A percentile compares a stretch with the other conserved stretches of the same genome.
These are phyloP conservation scores for Phytophthora nicotianae DNA, from an alignment of 352 stramenopile genomes.

Conservation along the genomic window DNA sequence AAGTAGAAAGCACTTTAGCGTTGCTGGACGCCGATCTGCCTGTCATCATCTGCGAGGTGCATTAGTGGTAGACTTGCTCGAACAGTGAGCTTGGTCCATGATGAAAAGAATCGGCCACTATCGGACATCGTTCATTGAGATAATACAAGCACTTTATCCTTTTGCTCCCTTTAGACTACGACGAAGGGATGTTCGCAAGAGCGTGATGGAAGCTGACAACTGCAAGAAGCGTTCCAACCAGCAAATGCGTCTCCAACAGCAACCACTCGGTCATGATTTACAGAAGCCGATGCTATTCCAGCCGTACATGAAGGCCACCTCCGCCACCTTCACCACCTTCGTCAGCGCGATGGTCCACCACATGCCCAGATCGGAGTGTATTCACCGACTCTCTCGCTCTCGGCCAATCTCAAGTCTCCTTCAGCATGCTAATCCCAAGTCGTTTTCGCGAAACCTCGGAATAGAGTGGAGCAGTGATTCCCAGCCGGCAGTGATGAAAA, in stretches of 20 bases:
- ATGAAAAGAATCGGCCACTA: not conserved
- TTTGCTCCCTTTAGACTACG: not conserved
- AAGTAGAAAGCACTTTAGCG: constrained; percentile 14
- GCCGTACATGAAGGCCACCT: not conserved
- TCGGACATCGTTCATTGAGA: not conserved
- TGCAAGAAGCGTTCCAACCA: too few relatives aligned
- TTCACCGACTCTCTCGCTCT: constrained; percentile 15
- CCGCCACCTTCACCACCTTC: not conserved
- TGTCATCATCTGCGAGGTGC: constrained; percentile 19
- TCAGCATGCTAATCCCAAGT: constrained; percentile 16
- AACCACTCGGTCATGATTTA: not conserved
- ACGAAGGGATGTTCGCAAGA: too few relatives aligned
- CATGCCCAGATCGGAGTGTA: not conserved
- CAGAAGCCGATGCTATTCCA: not conserved
- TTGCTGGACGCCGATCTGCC: constrained; percentile 1
- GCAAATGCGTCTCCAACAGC: not conserved
- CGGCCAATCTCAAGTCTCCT: constrained; percentile 1
- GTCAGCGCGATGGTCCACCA: not conserved
- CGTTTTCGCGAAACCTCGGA: constrained; percentile 15
- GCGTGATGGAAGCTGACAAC: not conserved
- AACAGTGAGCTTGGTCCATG: not conserved
- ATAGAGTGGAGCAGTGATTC: constrained; percentile 16
- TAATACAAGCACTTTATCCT: not conserved
- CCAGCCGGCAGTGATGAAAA: constrained; percentile 21
- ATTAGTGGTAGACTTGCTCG: not conserved